phyloP scores from a whole-genome alignment of 2,329 filamentous ascomycete species.

The Phyllosticta ampelicida region DNA sequence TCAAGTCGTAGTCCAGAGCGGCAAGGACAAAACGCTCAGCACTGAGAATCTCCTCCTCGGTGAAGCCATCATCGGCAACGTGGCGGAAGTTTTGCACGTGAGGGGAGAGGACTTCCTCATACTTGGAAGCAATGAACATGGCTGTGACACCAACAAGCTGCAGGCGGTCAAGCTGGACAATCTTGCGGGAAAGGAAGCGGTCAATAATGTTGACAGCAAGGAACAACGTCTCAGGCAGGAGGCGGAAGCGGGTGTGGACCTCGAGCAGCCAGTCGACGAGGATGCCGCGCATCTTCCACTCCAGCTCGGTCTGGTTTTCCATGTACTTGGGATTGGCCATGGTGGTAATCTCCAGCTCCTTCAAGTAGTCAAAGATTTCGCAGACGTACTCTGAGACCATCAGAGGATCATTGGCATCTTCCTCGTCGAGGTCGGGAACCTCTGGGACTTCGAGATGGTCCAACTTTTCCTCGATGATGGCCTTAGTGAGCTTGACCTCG shows the following conservation, averaged over 20 bases:
- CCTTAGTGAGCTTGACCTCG: constrained; percentile 22
- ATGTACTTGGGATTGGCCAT: constrained; percentile 93
- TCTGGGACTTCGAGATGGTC: constrained; percentile 7
- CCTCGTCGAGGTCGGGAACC: constrained; percentile 59
- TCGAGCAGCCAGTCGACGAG: constrained; percentile 97
- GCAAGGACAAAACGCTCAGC: constrained; percentile 92
- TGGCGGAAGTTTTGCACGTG: constrained; percentile 96
- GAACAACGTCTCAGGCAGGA: constrained; percentile 93
- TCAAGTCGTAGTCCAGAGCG: constrained; percentile 90
- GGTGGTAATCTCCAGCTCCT: constrained; percentile 67
- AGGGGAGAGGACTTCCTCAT: constrained; percentile 93
- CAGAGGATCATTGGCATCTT: constrained; percentile 85
- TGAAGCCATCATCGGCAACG: constrained; percentile 93
- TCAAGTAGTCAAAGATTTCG: constrained; percentile 95
- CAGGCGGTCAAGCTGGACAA: constrained; percentile 89
- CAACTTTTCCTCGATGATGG: constrained; percentile 10
- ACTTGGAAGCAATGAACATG: constrained; percentile 99
- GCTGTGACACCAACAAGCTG: constrained; percentile 95
- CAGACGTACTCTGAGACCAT: constrained; percentile 98
- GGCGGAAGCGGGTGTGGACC: constrained; percentile 91
- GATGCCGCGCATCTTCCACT: constrained; percentile 98
- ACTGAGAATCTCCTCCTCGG: constrained; percentile 86
- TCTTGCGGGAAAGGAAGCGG: constrained; percentile 89
- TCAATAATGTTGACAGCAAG: constrained; percentile 97
- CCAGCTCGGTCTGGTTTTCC: constrained; percentile 83